A percentile compares a stretch with the other conserved stretches of the same genome.
phyloP scores from a whole-genome alignment of 2,329 filamentous ascomycete genomes.

The Talaromyces verruculosus region DNA sequence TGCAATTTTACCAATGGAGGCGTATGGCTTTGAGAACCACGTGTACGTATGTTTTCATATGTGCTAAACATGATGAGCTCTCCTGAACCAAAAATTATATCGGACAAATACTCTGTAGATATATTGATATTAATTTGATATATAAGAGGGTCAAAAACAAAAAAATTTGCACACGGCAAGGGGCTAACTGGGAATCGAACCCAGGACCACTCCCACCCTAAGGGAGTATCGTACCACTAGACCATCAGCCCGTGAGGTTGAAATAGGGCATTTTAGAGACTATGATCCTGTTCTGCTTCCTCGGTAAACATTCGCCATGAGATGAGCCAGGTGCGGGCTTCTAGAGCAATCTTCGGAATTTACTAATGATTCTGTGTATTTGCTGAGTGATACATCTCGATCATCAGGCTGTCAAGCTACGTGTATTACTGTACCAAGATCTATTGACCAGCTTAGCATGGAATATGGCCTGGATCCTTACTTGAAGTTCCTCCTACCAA shows the following conservation, averaged over 20 bases:
- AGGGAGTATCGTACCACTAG: conserved; percentile 17
- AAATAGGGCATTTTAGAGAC: neutral
- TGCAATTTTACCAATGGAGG: neutral
- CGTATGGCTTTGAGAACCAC: neutral
- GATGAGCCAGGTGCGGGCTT: no score
- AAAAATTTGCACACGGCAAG: neutral
- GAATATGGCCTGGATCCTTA: neutral
- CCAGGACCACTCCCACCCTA: conserved; percentile 16
- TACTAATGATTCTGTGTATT: neutral
- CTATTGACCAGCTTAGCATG: neutral
- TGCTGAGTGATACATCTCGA: neutral
- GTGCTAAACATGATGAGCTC: neutral
- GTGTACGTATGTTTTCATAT: neutral
- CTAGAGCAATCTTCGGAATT: neutral
- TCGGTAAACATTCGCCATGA: neutral
- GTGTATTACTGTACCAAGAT: neutral
- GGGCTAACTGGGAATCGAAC: conserved; percentile 17
- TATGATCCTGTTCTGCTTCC: accelerated
- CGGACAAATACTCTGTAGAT: neutral
- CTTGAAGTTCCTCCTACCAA: neutral
- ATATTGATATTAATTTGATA: neutral
- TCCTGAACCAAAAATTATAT: neutral
- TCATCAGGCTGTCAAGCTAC: neutral
- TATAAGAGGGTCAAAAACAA: neutral
- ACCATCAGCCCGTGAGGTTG: conserved; percentile 7